Percentiles rank a stretch among this genome's conserved stretches.
Conservation (phyloP, 352 stramenopile genomes). For the Globisporangium barbulae region DNA sequence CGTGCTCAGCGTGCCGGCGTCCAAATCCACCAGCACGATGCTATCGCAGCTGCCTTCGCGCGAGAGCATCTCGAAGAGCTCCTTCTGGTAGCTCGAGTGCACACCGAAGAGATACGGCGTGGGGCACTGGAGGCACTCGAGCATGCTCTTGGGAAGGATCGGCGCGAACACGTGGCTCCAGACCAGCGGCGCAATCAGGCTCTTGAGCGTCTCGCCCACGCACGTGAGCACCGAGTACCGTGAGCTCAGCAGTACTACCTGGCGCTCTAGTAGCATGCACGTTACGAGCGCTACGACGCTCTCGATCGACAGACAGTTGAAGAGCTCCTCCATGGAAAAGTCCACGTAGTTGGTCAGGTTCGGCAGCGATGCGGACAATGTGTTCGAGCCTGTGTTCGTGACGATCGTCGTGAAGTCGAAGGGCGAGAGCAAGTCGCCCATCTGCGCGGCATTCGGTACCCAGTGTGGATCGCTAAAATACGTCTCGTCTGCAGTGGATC, state of each 20-base stretch:
- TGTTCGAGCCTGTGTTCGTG: constrained; percentile 19
- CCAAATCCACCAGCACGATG: constrained; percentile 73
- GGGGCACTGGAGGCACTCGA: constrained; percentile 81
- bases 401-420: constrained; percentile 52
- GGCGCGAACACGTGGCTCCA: constrained; percentile 88
- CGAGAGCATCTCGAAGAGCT: constrained; percentile 71
- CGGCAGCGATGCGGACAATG: constrained; percentile 26
- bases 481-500: constrained; percentile 33
- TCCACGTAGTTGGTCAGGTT: constrained; percentile 60
- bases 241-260: constrained; percentile 78
- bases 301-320: constrained; percentile 72
- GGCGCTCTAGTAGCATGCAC: constrained; percentile 70
- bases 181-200: constrained; percentile 67
- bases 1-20: constrained; percentile 54
- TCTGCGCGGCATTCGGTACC: constrained; percentile 50
- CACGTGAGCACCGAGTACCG: constrained; percentile 77
- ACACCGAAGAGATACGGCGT: constrained; percentile 87
- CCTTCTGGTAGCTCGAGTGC: constrained; percentile 61
- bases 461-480: constrained; percentile 59
- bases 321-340: constrained; percentile 82
- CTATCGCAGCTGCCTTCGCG: constrained; percentile 69
- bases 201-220: constrained; percentile 77
- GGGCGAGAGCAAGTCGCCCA: constrained; percentile 57
- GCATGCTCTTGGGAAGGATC: constrained; percentile 76
- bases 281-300: constrained; percentile 69